A percentile compares a stretch with the other conserved stretches of the same genome.
These are phyloP conservation scores for Cladosporium phlei DNA, from an alignment of 2,329 filamentous ascomycete species.

Conservation along the genomic window DNA sequence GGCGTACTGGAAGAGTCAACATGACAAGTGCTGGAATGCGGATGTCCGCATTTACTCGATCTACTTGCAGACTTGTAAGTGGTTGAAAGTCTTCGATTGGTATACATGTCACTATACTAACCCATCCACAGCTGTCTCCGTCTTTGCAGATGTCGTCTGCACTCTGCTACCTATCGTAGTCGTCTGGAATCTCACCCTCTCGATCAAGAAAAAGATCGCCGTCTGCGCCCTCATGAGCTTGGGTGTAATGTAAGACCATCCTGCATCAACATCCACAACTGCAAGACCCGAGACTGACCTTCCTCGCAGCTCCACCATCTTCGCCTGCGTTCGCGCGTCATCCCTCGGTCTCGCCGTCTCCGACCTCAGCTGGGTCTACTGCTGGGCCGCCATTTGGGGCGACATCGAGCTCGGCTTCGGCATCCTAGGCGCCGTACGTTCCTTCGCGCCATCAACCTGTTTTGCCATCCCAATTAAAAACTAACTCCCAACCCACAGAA, in stretches of 20 bases:
- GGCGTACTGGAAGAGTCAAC: slow-evolving; percentile 23
- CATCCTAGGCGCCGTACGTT: slow-evolving; percentile 23
- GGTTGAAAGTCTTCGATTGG: not conserved
- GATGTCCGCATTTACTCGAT: slow-evolving; percentile 28
- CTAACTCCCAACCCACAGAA: slow-evolving; percentile 7
- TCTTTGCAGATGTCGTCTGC: slow-evolving; percentile 26
- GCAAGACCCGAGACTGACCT: not conserved
- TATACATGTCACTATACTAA: not conserved
- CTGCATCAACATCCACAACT: not conserved
- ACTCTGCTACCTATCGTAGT: slow-evolving; percentile 25
- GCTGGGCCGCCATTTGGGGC: slow-evolving; percentile 27
- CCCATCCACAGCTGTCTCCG: slow-evolving; percentile 21
- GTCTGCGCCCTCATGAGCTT: slow-evolving; percentile 28
- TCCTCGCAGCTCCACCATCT: slow-evolving; percentile 18
- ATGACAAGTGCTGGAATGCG: slow-evolving; percentile 24
- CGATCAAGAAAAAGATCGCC: slow-evolving; percentile 22
- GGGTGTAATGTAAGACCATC: slow-evolving; percentile 16
- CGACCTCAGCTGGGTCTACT: slow-evolving; percentile 24
- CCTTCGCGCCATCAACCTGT: not conserved
- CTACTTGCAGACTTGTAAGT: slow-evolving; percentile 27
- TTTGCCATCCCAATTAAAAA: not conserved
- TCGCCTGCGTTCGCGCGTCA: slow-evolving; percentile 24
- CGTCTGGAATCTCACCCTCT: slow-evolving; percentile 24
- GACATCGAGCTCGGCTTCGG: slow-evolving; percentile 26
- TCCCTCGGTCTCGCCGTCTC: slow-evolving; percentile 21